Evolutionary conservation across 805 yeast species (phyloP).

Genomic region (Schwanniomyces yamadae): DNA sequence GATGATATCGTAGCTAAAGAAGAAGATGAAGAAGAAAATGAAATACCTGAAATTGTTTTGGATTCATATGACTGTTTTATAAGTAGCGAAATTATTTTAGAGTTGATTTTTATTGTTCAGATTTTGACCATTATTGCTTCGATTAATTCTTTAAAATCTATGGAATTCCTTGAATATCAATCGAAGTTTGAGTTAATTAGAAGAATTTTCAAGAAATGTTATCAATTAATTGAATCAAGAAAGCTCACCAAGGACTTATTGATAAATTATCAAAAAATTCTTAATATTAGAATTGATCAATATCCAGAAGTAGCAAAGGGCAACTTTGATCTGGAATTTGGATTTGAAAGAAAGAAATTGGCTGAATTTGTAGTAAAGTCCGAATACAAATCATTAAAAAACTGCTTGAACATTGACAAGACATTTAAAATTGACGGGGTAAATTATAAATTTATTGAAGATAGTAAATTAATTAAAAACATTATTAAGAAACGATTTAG

Average conservation of each 20-base stretch:
- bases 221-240: conserved; percentile 55
- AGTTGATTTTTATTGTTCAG: conserved; percentile 54
- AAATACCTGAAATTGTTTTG: conserved; percentile 40
- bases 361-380: conserved; percentile 56
- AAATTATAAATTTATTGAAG: conserved; percentile 49
- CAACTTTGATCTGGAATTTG: conserved; percentile 11
- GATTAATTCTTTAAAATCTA: conserved; percentile 23
- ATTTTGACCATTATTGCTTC: conserved; percentile 39
- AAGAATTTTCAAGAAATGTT: conserved; percentile 57
- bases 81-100: conserved; percentile 60
- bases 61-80: conserved; percentile 64
- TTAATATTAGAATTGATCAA: conserved; percentile 37
- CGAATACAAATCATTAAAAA: conserved; percentile 52
- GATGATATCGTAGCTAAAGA: conserved; percentile 18
- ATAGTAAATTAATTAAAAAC: conserved; percentile 58
- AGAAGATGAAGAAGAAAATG: conserved; percentile 42
- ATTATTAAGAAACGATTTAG: conserved; percentile 47
- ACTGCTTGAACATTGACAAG: conserved; percentile 31
- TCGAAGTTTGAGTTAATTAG: conserved; percentile 35
- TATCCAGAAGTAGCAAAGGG: conserved; percentile 45
- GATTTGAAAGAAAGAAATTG: conserved; percentile 35
- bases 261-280: conserved; percentile 28
- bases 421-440: conserved; percentile 22
- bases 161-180: conserved; percentile 15
- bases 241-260: conserved; percentile 44